Evolutionary conservation across 2,329 filamentous ascomycete genomes (phyloP).

Genomic region (Xylariaceae sp.): DNA sequence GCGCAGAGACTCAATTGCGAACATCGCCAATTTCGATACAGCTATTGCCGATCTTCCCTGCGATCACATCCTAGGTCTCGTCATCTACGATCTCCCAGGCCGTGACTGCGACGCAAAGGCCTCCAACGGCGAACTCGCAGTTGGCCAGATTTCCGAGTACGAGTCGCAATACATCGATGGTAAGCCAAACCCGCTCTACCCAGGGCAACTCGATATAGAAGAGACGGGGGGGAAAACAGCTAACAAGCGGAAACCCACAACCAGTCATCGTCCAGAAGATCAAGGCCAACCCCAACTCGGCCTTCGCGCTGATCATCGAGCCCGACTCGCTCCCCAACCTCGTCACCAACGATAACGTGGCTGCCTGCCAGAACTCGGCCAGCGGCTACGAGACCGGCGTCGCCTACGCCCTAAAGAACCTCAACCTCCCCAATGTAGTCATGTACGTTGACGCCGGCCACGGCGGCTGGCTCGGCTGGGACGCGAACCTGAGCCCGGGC

Average conservation of each 20-base stretch:
- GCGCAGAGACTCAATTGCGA: conserved; percentile 46
- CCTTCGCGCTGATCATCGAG: conserved; percentile 47
- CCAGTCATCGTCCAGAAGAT: conserved; percentile 40
- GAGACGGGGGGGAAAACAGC: too few species aligned
- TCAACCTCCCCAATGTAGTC: conserved; percentile 55
- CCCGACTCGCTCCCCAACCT: conserved; percentile 58
- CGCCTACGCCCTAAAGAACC: conserved; percentile 48
- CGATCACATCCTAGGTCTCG: conserved; percentile 42
- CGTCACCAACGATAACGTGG: conserved; percentile 51
- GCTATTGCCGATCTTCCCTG: conserved; percentile 44
- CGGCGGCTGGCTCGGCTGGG: conserved; percentile 58
- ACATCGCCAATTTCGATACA: conserved; percentile 45
- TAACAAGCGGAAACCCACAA: conserved; percentile 5
- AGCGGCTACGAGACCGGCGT: conserved; percentile 48
- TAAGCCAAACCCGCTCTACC: conserved; percentile 17
- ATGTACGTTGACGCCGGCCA: conserved; percentile 59
- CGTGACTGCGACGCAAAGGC: conserved; percentile 57
- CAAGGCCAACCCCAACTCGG: conserved; percentile 43
- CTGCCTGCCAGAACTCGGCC: conserved; percentile 47
- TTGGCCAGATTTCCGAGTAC: conserved; percentile 49
- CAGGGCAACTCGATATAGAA: too few species aligned
- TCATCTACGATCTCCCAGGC: conserved; percentile 57
- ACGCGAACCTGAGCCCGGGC: conserved; percentile 49
- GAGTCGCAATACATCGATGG: conserved; percentile 51
- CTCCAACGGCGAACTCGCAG: conserved; percentile 55